A percentile compares a stretch with the other conserved stretches of the same genome.
Conservation (phyloP, 768 basidiomycete species). For the Lentinula sp. region DNA sequence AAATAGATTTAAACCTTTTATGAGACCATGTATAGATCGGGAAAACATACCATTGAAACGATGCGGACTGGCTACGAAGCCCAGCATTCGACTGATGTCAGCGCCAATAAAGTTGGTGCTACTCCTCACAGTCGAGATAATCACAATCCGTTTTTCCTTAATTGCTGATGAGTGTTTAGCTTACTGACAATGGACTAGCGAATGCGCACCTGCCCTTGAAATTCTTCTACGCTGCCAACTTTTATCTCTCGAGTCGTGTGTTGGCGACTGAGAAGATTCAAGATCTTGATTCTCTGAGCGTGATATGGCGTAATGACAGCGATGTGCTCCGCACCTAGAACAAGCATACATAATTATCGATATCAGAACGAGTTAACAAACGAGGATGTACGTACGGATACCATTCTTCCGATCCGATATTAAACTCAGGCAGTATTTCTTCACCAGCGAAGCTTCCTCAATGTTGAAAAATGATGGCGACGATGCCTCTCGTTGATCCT, state of each 20-base stretch:
- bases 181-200: neutral
- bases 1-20: neutral
- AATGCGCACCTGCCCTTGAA: constrained; percentile 53
- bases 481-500: constrained; percentile 58
- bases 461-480: constrained; percentile 73
- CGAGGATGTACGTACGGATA: constrained; percentile 15
- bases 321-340: constrained; percentile 41
- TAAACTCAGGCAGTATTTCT: constrained; percentile 28
- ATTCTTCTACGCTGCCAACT: constrained; percentile 64
- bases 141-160: constrained; percentile 52
- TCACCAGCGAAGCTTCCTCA: constrained; percentile 50
- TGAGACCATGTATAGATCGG: neutral
- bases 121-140: constrained; percentile 55
- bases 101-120: constrained; percentile 41
- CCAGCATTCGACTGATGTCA: constrained; percentile 49
- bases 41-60: constrained; percentile 30
- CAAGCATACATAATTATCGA: neutral
- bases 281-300: constrained; percentile 53
- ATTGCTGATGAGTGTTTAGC: neutral
- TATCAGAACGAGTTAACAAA: neutral
- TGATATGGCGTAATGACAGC: constrained; percentile 70
- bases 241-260: constrained; percentile 35
- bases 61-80: constrained; percentile 50
- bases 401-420: constrained; percentile 13
- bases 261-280: constrained; percentile 24